Percentiles rank a stretch among this genome's conserved stretches.
These are phyloP conservation scores for Sporobolomyces roseus DNA, from an alignment of 768 basidiomycete genomes.

Conservation along the genomic window DNA sequence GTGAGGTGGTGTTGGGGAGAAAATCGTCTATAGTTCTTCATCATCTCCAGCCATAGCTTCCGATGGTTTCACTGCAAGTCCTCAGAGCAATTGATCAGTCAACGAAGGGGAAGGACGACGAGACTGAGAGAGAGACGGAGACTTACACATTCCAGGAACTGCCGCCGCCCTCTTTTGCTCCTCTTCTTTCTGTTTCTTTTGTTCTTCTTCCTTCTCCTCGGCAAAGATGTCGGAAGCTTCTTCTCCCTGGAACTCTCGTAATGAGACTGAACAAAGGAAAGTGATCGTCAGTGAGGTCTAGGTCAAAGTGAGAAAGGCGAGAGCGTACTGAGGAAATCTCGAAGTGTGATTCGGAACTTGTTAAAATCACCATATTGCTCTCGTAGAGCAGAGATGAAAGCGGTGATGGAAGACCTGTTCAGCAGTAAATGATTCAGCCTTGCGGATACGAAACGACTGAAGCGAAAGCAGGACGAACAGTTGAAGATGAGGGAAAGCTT, in stretches of 20 bases:
- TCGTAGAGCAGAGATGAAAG: slow-evolving; percentile 51
- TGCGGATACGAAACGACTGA: not conserved
- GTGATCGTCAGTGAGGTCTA: not conserved
- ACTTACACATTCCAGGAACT: slow-evolving; percentile 79
- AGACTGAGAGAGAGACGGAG: not conserved
- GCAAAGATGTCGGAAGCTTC: slow-evolving; percentile 82
- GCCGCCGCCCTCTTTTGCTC: slow-evolving; percentile 85
- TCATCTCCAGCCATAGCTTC: slow-evolving; percentile 38
- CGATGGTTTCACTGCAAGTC: slow-evolving; percentile 26
- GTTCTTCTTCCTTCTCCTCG: slow-evolving; percentile 90
- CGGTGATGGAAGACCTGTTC: slow-evolving; percentile 49
- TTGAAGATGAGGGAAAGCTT: slow-evolving; percentile 88
- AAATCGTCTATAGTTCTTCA: slow-evolving; percentile 26
- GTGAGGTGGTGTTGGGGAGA: not conserved
- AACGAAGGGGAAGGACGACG: not conserved
- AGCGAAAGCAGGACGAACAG: slow-evolving; percentile 55
- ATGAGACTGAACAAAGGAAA: slow-evolving; percentile 56
- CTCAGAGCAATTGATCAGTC: not conserved
- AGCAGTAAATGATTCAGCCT: not conserved
- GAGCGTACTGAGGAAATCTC: slow-evolving; percentile 75
- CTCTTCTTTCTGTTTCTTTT: slow-evolving; percentile 67
- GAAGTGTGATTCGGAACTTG: slow-evolving; percentile 74
- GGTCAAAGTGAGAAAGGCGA: not conserved
- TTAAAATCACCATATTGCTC: slow-evolving; percentile 51
- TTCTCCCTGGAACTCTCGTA: slow-evolving; percentile 79